Evolutionary conservation across 495 filamentous ascomycete genomes (phyloP), one percentile per base, ranked within the genome.

Genomic region (Friedmanniomyces simplex): DNA sequence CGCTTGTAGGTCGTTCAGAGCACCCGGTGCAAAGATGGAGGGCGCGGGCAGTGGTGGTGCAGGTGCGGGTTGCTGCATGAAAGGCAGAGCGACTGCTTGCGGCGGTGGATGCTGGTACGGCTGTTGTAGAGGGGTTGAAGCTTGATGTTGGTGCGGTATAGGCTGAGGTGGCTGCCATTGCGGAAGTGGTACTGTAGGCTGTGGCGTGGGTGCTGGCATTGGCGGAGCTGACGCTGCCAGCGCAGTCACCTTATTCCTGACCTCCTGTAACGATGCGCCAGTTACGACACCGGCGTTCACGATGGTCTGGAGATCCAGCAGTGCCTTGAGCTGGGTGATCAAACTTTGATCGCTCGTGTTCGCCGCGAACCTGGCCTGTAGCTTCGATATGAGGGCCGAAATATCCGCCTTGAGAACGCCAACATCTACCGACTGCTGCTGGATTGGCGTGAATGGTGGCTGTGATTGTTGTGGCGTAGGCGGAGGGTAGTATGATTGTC

Each of bases 221-320:
- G 66, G 56, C 63, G 66, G 55, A 60, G 63, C 56, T 57, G 62
- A 45, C 61, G 67, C n/a, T 67, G 73, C 68, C 63, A 95, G 78
- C 62, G 82, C 79, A 63, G 82, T 77, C 63, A 96, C 80, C 76
- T 89, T 85, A 64, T 88, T 82, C 68, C 83, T 82, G 64, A 95
- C 82, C 66, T 84, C 76, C 69, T 82, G 82, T 62, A 96, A 83
- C 62, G 89, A 82, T 66, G 82, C 84, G 47, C 86, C 82, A 64
- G 95, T 79, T 64, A 88, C 80, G 66, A 88, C 87, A 61, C 76
- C 82, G 66, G 86, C 24, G 37, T 57, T 79, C 71, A 97, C 73
- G 65, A 95, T 82, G 47, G 70, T 79, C 72, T 96, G 85, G 60
- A 97, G 79, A 70, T 91, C 88, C 70, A 94, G 72, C 62, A 97